These are phyloP conservation scores for Aspergillus terreus DNA, from an alignment of 2,329 filamentous ascomycete species.

Conservation along the genomic window DNA sequence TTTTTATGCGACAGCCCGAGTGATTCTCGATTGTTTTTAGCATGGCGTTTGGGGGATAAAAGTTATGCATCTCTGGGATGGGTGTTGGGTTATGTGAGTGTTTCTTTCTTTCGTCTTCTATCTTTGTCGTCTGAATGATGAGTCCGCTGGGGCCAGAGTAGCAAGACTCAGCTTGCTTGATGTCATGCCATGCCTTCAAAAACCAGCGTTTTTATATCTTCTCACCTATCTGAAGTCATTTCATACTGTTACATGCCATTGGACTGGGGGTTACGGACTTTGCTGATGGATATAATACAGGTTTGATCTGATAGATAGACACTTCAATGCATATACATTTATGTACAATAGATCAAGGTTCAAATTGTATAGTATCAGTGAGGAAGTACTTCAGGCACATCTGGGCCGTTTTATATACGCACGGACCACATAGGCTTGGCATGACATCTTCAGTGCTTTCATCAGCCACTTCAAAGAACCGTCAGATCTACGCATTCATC, in stretches of 20 bases:
- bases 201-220: conserved; percentile 63
- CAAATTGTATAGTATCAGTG: not conserved
- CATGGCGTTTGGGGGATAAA: conserved; percentile 28
- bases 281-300: not conserved
- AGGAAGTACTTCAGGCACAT: not conserved
- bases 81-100: conserved; percentile 20
- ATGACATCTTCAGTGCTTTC: conserved; percentile 22
- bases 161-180: conserved; percentile 31
- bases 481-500: too few species aligned
- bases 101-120: conserved; percentile 1
- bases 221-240: conserved; percentile 56
- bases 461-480: not conserved
- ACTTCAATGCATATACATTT: not conserved
- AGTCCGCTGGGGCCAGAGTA: conserved; percentile 54
- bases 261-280: not conserved
- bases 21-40: conserved; percentile 23
- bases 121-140: conserved; percentile 37
- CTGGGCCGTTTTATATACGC: conserved; percentile 7
- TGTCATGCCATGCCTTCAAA: conserved; percentile 53
- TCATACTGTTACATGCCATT: not conserved
- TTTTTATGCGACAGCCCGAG: conserved; percentile 27
- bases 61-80: conserved; percentile 11
- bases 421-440: conserved; percentile 32
- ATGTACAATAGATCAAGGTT: not conserved
- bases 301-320: not conserved